Conservation (phyloP, 2,329 filamentous ascomycete genomes). For the Achaetomium macrosporum region DNA sequence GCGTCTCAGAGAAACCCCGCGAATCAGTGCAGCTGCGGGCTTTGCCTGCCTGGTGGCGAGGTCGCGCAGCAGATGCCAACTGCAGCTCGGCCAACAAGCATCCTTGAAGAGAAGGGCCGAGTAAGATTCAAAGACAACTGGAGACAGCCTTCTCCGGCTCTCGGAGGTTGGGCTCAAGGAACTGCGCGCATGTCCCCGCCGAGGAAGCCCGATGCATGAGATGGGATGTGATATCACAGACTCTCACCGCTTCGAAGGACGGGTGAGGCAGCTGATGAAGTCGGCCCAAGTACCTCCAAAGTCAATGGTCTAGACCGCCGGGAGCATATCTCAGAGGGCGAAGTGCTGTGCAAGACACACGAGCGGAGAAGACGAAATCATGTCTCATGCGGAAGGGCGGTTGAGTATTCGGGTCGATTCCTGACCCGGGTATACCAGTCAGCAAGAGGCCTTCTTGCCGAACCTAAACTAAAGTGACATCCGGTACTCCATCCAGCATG, state of each 20-base stretch:
- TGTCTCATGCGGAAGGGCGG: constrained; percentile 21
- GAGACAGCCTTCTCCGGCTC: no score
- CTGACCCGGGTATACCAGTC: constrained; percentile 23
- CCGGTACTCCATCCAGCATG: constrained; percentile 28
- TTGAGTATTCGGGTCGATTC: constrained; percentile 22
- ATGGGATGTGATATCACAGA: not conserved
- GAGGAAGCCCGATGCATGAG: not conserved
- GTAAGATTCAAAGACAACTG: no score
- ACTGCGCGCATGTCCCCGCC: not conserved
- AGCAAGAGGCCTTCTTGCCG: constrained; percentile 18
- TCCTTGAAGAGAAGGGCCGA: no score
- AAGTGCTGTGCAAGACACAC: not conserved
- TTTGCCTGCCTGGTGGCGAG: no score
- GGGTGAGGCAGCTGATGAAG: not conserved
- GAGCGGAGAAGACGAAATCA: constrained; percentile 4
- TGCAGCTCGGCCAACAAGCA: no score
- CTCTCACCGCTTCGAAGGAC: not conserved
- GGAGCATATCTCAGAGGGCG: not conserved
- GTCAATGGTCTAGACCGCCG: not conserved
- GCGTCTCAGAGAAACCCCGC: no score
- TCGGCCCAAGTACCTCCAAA: not conserved
- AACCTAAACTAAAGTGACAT: constrained; percentile 27
- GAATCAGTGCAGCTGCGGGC: no score
- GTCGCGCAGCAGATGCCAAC: no score
- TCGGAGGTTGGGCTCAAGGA: no score